Evolutionary conservation across 1,284 basidiomycete genomes (phyloP), one percentile per base, ranked within the genome.

Genomic region (Hemileia vastatrix): DNA sequence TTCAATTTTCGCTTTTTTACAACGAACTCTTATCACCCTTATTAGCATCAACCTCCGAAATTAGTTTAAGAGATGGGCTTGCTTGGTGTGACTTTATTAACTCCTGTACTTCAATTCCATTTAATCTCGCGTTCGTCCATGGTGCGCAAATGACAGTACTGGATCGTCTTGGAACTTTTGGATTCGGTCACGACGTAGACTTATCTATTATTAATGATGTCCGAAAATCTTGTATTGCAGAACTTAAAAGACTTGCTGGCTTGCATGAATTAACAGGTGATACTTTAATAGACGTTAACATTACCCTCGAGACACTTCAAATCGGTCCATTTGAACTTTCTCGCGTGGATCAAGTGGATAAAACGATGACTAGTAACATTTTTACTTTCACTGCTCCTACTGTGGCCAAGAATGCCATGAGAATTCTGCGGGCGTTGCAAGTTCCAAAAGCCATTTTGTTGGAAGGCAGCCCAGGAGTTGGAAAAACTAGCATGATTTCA

Each of bases 391-490:
- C 85, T 53, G 93, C 92, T 0, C 90, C 90, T 0, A 98, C 95
- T 1, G 88, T 93, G 6, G 83, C 82, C 23, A 82, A 86, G 64
- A 99, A 99, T 76, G 87, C 88, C 13, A 83, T 91, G 81, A 86
- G 94, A 33, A 85, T 98, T 2, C 78, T 93, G 18, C 83, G 95
- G 62, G 95, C 92, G 4, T 88, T 88, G 66, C 92, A 96, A 74
- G 81, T 98, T 0, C 77, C 80, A 5, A 98, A 97, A 76, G 90
- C 95, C 0, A 88, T 99, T 57, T 81, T 99, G 31, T 81, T 99
- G 2, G 95, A 99, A 76, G 95, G 95, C 1, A 96, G 91, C 75
- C 96, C 96, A 3, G 95, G 95, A 2, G 95, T 98, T n/a, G 95
- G 96, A 4, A 99, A 99, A 79, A 99, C 96, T 0, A 95, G 90